Conservation (phyloP, 176 grass and related monocot species). For the Puccinellia tenuiflora region DNA sequence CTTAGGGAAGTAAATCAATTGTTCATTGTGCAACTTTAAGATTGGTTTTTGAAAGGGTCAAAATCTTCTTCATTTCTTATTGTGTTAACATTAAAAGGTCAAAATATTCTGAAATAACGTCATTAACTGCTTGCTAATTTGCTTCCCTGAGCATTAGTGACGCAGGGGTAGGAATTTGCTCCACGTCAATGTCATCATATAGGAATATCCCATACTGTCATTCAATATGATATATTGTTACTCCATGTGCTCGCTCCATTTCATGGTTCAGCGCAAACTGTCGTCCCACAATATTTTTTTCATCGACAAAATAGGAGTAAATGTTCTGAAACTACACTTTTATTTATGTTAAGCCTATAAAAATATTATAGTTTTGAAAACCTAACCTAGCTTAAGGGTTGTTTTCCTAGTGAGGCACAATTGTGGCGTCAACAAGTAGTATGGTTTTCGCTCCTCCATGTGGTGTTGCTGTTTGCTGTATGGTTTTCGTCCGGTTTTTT, state of each 20-base stretch:
- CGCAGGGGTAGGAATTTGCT: background rate
- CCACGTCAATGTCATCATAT: background rate
- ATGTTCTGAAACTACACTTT: too few species aligned
- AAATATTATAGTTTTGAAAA: too few species aligned
- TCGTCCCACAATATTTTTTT: background rate
- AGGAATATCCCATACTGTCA: background rate
- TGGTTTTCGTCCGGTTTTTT: too few species aligned
- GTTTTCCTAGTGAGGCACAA: too few species aligned
- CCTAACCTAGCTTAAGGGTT: too few species aligned
- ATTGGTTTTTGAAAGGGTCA: background rate
- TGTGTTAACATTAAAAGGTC: background rate
- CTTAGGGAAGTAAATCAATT: background rate
- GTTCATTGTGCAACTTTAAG: background rate
- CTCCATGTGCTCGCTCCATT: background rate
- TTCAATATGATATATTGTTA: background rate
- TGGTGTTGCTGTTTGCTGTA: too few species aligned
- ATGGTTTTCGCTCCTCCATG: too few species aligned
- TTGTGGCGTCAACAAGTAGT: too few species aligned
- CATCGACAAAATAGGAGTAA: too few species aligned
- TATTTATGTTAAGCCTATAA: too few species aligned
- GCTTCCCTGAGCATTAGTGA: background rate
- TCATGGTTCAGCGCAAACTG: background rate
- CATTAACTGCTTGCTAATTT: constrained; percentile 9
- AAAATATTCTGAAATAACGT: background rate
- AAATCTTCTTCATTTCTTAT: background rate